These are phyloP conservation scores for Penicillium verhagenii DNA, from an alignment of 495 filamentous ascomycete genomes.

Conservation along the genomic window DNA sequence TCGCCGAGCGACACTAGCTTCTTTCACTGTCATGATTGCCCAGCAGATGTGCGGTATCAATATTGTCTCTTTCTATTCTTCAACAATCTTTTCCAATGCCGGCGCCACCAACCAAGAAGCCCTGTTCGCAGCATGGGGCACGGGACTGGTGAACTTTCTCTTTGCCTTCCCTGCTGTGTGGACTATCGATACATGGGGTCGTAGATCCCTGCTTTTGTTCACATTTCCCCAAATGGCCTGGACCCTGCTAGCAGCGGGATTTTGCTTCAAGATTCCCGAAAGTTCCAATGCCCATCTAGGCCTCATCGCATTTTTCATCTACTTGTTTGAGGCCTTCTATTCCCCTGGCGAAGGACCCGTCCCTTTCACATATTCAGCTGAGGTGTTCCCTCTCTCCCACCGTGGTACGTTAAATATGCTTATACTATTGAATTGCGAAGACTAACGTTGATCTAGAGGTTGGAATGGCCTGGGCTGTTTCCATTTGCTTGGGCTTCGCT, in stretches of 20 bases:
- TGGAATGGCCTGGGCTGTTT: conserved; percentile 74
- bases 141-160: conserved; percentile 78
- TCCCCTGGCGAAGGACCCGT: conserved; percentile 71
- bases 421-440: background rate
- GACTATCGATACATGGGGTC: conserved; percentile 86
- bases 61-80: conserved; percentile 83
- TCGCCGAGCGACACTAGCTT: conserved; percentile 64
- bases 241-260: conserved; percentile 71
- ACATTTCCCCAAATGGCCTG: conserved; percentile 87
- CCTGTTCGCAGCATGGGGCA: conserved; percentile 76
- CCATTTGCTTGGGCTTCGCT: conserved; percentile 71
- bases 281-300: conserved; percentile 52
- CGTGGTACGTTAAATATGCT: conserved; percentile 41
- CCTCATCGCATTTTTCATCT: conserved; percentile 63
- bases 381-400: conserved; percentile 79
- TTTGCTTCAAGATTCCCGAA: conserved; percentile 66
- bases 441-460: conserved; percentile 44
- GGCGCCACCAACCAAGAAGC: conserved; percentile 56
- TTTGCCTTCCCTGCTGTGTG: conserved; percentile 82
- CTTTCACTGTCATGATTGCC: conserved; percentile 66
- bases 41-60: conserved; percentile 82
- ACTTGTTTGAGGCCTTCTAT: conserved; percentile 66
- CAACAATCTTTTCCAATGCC: conserved; percentile 67
- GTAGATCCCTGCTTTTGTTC: conserved; percentile 72
- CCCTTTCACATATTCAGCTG: conserved; percentile 73